These are phyloP conservation scores for Gossypium mustelinum DNA, from an alignment of 345 rosid species.

Conservation along the genomic window DNA sequence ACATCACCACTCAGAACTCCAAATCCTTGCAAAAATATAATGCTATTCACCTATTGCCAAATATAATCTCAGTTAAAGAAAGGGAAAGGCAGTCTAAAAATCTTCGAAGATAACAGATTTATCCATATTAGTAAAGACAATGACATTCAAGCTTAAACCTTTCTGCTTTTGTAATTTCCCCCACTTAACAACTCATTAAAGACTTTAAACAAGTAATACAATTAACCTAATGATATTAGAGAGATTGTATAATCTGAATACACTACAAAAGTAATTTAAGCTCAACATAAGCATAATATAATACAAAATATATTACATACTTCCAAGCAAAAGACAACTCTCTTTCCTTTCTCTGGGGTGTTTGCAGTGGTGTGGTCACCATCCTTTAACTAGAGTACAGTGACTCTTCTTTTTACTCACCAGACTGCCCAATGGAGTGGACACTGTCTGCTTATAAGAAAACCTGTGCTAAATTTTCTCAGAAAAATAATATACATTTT, in stretches of 20 bases:
- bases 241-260: too few species aligned
- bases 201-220: too few species aligned
- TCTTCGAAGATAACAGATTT: slow-evolving; percentile 14
- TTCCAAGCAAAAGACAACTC: slow-evolving; percentile 16
- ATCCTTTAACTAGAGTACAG: slow-evolving; percentile 17
- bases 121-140: slow-evolving; percentile 20
- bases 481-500: not conserved
- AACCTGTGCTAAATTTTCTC: slow-evolving; percentile 7
- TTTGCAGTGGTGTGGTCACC: slow-evolving; percentile 28
- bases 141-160: slow-evolving; percentile 11
- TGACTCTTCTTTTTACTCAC: slow-evolving; percentile 54
- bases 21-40: slow-evolving; percentile 9
- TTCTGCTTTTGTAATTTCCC: not conserved
- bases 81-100: not conserved
- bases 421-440: slow-evolving; percentile 14
- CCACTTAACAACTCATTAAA: not conserved
- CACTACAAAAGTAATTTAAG: too few species aligned
- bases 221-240: too few species aligned
- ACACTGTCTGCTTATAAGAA: slow-evolving; percentile 9
- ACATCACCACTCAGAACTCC: not conserved
- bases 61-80: not conserved
- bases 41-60: not conserved
- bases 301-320: not conserved
- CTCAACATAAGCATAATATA: not conserved
- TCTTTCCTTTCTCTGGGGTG: not conserved